These are phyloP conservation scores for Ampelocalamus luodianensis DNA, from an alignment of 176 grass and related monocot species.

Conservation along the genomic window DNA sequence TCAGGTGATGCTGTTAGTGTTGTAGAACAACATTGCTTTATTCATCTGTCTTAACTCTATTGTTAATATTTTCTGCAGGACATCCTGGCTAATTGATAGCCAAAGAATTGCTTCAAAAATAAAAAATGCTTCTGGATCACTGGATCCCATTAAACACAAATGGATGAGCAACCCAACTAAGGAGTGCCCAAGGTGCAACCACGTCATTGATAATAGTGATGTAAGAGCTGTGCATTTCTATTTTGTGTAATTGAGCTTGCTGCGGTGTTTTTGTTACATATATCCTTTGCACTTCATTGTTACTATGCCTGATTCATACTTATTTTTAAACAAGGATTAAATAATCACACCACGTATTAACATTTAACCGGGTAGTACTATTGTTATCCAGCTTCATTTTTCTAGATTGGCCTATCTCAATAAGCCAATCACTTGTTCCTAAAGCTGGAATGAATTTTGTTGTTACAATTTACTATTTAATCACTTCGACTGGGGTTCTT, in stretches of 20 bases:
- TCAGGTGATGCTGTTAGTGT: neutral
- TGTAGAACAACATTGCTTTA: neutral
- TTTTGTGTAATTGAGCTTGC: slow-evolving; percentile 4
- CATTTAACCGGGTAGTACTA: neutral
- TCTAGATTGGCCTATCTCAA: slow-evolving; percentile 6
- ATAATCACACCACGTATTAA: slow-evolving; percentile 6
- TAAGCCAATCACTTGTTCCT: slow-evolving; percentile 16
- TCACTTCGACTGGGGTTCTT: slow-evolving; percentile 23
- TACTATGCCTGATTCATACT: neutral
- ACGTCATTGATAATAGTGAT: slow-evolving; percentile 94
- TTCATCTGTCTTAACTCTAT: slow-evolving; percentile 26
- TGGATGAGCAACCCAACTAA: slow-evolving; percentile 84
- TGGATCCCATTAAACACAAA: slow-evolving; percentile 68
- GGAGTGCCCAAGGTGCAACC: slow-evolving; percentile 79
- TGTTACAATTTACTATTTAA: slow-evolving; percentile 6
- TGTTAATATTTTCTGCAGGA: slow-evolving; percentile 59
- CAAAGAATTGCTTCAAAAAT: slow-evolving; percentile 93
- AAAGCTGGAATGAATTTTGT: slow-evolving; percentile 14
- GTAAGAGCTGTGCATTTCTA: slow-evolving; percentile 58
- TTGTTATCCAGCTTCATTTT: slow-evolving; percentile 3
- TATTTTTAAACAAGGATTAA: neutral
- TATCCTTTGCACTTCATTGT: slow-evolving; percentile 18
- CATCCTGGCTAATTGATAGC: slow-evolving; percentile 92
- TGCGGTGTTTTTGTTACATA: neutral
- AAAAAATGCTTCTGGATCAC: slow-evolving; percentile 73